Conservation (phyloP, 2,329 filamentous ascomycete species). For the Chaetomiaceae sp. region DNA sequence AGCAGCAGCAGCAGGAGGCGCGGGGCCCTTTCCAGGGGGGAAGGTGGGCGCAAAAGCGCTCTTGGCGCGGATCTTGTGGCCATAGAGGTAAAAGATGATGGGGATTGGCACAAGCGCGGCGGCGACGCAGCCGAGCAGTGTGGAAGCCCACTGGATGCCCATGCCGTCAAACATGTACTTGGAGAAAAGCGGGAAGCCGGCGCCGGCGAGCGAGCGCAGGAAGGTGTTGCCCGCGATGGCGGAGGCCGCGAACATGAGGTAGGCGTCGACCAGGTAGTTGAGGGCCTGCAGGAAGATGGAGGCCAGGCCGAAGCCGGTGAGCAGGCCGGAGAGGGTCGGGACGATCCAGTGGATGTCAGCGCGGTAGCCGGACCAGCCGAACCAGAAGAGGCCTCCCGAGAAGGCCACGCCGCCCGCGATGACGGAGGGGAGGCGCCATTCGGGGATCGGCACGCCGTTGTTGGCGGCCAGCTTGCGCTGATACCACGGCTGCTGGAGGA, state of each 20-base stretch:
- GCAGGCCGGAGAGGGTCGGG: slow-evolving; percentile 55
- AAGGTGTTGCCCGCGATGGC: slow-evolving; percentile 81
- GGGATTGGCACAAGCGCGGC: slow-evolving; percentile 56
- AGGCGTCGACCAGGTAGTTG: slow-evolving; percentile 77
- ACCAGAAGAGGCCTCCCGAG: slow-evolving; percentile 68
- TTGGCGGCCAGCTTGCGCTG: slow-evolving; percentile 64
- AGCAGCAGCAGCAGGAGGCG: slow-evolving; percentile 21
- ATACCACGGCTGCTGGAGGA: slow-evolving; percentile 62
- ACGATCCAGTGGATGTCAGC: slow-evolving; percentile 58
- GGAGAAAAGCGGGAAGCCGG: slow-evolving; percentile 75
- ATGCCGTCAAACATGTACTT: slow-evolving; percentile 62
- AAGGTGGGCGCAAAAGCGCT: slow-evolving; percentile 52
- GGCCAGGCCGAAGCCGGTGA: slow-evolving; percentile 71
- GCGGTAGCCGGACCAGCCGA: slow-evolving; percentile 65
- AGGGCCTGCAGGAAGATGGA: slow-evolving; percentile 76
- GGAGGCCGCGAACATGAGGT: slow-evolving; percentile 69
- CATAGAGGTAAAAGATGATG: slow-evolving; percentile 57
- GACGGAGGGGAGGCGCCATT: slow-evolving; percentile 61
- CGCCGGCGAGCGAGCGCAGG: slow-evolving; percentile 70
- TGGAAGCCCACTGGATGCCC: slow-evolving; percentile 58
- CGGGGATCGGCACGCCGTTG: slow-evolving; percentile 58
- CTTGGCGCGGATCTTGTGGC: slow-evolving; percentile 49
- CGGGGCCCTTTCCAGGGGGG: slow-evolving; percentile 6
- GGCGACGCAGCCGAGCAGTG: slow-evolving; percentile 58
- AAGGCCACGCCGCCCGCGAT: slow-evolving; percentile 57